Base-by-base conservation (phyloP, 1,284 basidiomycete species). In the Puccinia coronata region DNA sequence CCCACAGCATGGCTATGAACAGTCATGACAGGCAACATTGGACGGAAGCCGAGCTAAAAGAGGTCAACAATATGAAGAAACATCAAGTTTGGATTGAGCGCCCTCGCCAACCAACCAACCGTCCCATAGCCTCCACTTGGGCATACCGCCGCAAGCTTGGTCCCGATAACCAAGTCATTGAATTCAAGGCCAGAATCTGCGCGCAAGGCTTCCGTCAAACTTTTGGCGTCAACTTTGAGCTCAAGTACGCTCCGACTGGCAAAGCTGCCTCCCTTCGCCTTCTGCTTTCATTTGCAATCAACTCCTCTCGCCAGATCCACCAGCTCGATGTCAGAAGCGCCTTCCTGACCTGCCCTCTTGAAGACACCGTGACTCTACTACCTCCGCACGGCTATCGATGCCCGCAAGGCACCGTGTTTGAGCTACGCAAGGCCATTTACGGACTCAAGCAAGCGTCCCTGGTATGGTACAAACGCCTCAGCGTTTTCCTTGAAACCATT, bases 301-400 rank as follows among this genome's bases (percentile, higher is more conserved):
- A 11, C 20, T 11, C 43, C 41, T 16, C 43, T 47, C 47, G 18
- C 6, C 5, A 70, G 12, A 47, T 72, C 41, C 70, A 72, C n/a
- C 70, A 72, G n/a, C 43, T 72, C 5, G 70, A 72, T 16, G 41
- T 72, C 4, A n/a, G 31, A 34, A 72, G 70, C 31, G 70, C 70
- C 4, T 72, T 72, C 25, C 70, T 72, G 43, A 72, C 43, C 14
- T 49, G n/a, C 28, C 41, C 70, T 3, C 43, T 72, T 3, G 23
- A 20, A 2, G 70, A 72, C 23, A n/a, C n/a, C 18, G 65, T 67
- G 9, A 41, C 23, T 2, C 31, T 67, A 3, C 23, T 67, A 16
- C 61, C 61, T 23, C 61, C 61, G 16, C 61, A 20, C 12, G 61
- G 61, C 18, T 65, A 28, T 23, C 5, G 6, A 16, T n/a, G 36